Base-by-base conservation (phyloP, 495 filamentous ascomycete genomes). In the Daldinia decipiens region DNA sequence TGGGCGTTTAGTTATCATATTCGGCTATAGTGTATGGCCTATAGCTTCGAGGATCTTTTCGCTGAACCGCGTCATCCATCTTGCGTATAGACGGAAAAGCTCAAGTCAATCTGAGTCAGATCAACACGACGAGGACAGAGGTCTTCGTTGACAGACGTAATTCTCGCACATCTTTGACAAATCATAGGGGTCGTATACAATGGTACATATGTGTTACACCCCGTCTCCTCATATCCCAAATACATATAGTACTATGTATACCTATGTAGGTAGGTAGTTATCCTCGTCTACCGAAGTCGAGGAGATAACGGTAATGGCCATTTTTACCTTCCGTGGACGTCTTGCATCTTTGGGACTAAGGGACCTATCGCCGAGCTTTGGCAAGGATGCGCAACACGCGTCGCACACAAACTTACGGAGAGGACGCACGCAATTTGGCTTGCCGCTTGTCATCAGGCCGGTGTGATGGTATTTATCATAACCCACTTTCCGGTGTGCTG, bases 321-420 rank as follows among this genome's bases (percentile, higher is more conserved):
- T 38, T 54, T 38, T 56, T 56, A 43, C 63, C 29, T 54, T 43
- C 52, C 58, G 62, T 62, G 52, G 65, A 65, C 56, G 11, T 62
- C 61, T 59, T 59, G 36, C 70, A 73, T 65, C 34, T 34, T 47
- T 62, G 57, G 61, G 62, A 66, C 57, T 32, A 62, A 59, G 40
- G 45, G 57, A 69, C 70, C 59, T 65, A 72, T 66, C 65, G 53
- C 52, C 24, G 53, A 52, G 62, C 54, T 61, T 69, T 43, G 65
- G 65, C 70, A 73, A 66, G 70, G 40, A 58, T 36, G 29, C 26
- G 62, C 51, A 36, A 72, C 70, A 62, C 70, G 70, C 70, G 70
- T 68, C 65, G 70, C 36, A 69, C 70, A 40, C 61, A 72, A 67
- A 66, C 59, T 55, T 24, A 55, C 50, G 51, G 51, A 39, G 57